Percentiles rank a stretch among this genome's conserved stretches.
These are phyloP conservation scores for Pleurotus tuber-regium DNA, from an alignment of 768 basidiomycete species.

Conservation along the genomic window DNA sequence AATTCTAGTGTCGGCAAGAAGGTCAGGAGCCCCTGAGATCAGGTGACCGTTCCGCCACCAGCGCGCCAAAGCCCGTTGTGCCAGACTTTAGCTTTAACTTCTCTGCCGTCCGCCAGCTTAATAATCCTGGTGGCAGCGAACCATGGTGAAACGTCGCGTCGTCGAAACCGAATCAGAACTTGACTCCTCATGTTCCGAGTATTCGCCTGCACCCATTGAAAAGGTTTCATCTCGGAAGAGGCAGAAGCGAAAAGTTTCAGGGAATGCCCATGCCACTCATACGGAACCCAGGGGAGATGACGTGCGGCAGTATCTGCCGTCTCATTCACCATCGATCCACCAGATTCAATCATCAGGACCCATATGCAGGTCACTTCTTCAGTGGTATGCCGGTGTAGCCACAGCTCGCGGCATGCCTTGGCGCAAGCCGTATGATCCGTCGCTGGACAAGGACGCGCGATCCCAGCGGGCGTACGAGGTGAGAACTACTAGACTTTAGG, in stretches of 20 bases:
- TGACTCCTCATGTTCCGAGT: background rate
- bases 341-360: constrained; percentile 36
- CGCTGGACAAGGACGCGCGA: constrained; percentile 52
- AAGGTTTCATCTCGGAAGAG: background rate
- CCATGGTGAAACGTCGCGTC: background rate
- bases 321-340: constrained; percentile 50
- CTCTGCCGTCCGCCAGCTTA: no score
- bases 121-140: no score
- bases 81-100: no score
- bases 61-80: no score
- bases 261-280: background rate
- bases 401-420: constrained; percentile 85
- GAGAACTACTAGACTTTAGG: constrained; percentile 15
- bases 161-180: background rate
- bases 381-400: constrained; percentile 74
- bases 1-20: no score
- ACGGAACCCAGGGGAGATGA: background rate
- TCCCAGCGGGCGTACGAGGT: constrained; percentile 94
- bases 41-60: no score
- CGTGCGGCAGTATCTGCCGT: constrained; percentile 14
- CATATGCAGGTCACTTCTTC: constrained; percentile 48
- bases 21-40: no score
- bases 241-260: background rate
- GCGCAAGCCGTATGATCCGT: constrained; percentile 70
- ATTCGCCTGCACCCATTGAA: background rate